phyloP scores from a whole-genome alignment of 371 early-diverging fungal genomes.

The Basidiobolus heterosporus region DNA sequence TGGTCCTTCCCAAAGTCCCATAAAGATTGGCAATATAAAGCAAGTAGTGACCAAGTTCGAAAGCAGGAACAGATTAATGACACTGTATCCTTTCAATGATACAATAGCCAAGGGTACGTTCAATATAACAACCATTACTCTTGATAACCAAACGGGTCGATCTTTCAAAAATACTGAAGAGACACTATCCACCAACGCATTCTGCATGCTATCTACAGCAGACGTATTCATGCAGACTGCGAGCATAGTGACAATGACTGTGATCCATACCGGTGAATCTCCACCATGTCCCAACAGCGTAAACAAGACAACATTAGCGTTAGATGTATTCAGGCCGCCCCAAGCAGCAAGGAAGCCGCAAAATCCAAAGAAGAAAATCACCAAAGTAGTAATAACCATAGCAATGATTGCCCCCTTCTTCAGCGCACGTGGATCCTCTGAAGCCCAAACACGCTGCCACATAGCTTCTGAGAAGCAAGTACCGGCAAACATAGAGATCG shows the following conservation, averaged over 20 bases:
- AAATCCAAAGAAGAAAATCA: slow-evolving; percentile 34
- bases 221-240: slow-evolving; percentile 35
- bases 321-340: slow-evolving; percentile 17
- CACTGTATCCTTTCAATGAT: slow-evolving; percentile 16
- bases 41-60: slow-evolving; percentile 31
- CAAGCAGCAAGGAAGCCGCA: slow-evolving; percentile 32
- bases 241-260: slow-evolving; percentile 16
- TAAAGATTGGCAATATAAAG: slow-evolving; percentile 23
- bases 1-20: slow-evolving; percentile 22
- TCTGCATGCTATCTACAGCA: slow-evolving; percentile 34
- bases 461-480: slow-evolving; percentile 34
- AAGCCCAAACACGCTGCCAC: slow-evolving; percentile 48
- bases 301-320: slow-evolving; percentile 22
- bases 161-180: slow-evolving; percentile 22
- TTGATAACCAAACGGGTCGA: slow-evolving; percentile 19
- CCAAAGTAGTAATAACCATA: slow-evolving; percentile 15
- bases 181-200: slow-evolving; percentile 29
- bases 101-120: slow-evolving; percentile 33
- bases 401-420: slow-evolving; percentile 21
- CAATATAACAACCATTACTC: slow-evolving; percentile 23
- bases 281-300: slow-evolving; percentile 18
- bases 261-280: slow-evolving; percentile 19
- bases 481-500: slow-evolving; percentile 25
- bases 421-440: slow-evolving; percentile 23
- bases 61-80: slow-evolving; percentile 27